Base-by-base conservation (phyloP, 768 basidiomycete species). In the Boletus rex-veris region DNA sequence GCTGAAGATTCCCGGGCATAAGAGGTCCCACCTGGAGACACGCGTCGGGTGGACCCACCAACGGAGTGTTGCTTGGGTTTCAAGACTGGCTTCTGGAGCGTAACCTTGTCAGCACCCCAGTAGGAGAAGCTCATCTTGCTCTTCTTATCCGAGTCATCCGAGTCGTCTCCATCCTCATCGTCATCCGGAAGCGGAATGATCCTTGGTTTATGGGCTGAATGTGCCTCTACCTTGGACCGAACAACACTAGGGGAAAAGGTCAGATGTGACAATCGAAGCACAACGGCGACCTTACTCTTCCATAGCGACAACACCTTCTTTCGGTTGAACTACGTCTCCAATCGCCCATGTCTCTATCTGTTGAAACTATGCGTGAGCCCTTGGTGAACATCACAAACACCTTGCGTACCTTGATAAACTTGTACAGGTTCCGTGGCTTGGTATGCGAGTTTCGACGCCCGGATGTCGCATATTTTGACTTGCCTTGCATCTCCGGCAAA, bases 91-190 rank as follows among this genome's bases (percentile, higher is more conserved):
- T 88, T 88, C 68, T 91, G 88, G 19, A 93, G 81, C 1, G 91
- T 93, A 63, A 93, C 80, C 72, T 91, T 91, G 74, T 93, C 91
- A 31, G 91, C 91, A 24, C 91, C 90, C 90, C 90, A 92, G 66
- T 92, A 94, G 6, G 90, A 92, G 73, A 92, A 92, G 74, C 88
- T 90, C 91, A 92, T 92, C 70, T 92, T 92, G 76, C 86, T 90
- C 75, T 91, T 89, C 74, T 85, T 82, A 68, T 92, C 90, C 11
- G 89, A 92, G 62, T 92, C 88, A 60, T 90, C 88, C 4, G 90
- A 91, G 28, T 90, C 88, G 19, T 65, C 81, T 16, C 75, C 83
- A 21, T 75, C 76, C 18, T 74, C 73, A 53, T 85, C 79, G 45
- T 86, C 85, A 52, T 84, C 81, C 26, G 86, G 85, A 62, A 86